These are phyloP conservation scores for Cladobotryum protrusum DNA, from an alignment of 2,329 filamentous ascomycete species.

Conservation along the genomic window DNA sequence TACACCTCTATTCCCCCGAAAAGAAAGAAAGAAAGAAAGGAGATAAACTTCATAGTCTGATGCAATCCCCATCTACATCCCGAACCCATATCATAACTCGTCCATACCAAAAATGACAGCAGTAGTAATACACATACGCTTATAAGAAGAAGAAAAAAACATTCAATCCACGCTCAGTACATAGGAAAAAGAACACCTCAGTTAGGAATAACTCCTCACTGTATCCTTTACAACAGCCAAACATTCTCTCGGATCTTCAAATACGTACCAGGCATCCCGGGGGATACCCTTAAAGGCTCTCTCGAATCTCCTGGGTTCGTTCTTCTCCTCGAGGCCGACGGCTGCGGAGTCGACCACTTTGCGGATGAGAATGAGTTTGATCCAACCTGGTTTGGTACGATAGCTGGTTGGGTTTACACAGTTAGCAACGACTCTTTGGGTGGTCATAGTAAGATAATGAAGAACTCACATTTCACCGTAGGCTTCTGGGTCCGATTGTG, in stretches of 20 bases:
- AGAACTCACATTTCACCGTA: constrained; percentile 69
- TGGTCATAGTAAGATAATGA: too few species aligned
- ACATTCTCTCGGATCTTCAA: constrained; percentile 68
- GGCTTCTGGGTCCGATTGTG: constrained; percentile 83
- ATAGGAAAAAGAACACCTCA: background rate
- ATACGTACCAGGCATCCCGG: constrained; percentile 68
- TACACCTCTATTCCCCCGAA: too few species aligned
- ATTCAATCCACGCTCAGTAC: background rate
- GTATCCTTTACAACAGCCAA: constrained; percentile 24
- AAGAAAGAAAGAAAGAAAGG: too few species aligned
- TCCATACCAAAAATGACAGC: too few species aligned
- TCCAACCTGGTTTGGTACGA: constrained; percentile 64
- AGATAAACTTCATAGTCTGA: too few species aligned
- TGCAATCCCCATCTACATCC: too few species aligned
- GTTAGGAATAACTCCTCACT: constrained; percentile 12
- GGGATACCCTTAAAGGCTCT: constrained; percentile 75
- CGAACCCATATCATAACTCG: too few species aligned
- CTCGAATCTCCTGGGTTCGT: constrained; percentile 69
- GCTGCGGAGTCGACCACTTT: constrained; percentile 71
- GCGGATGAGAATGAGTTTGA: constrained; percentile 77
- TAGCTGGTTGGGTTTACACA: constrained; percentile 34
- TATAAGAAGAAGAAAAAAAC: too few species aligned
- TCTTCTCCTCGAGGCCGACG: constrained; percentile 65
- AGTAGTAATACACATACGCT: too few species aligned
- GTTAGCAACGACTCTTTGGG: constrained; percentile 13